Base-by-base conservation (phyloP, 176 grass and related monocot species). In the Stipa capillata region DNA sequence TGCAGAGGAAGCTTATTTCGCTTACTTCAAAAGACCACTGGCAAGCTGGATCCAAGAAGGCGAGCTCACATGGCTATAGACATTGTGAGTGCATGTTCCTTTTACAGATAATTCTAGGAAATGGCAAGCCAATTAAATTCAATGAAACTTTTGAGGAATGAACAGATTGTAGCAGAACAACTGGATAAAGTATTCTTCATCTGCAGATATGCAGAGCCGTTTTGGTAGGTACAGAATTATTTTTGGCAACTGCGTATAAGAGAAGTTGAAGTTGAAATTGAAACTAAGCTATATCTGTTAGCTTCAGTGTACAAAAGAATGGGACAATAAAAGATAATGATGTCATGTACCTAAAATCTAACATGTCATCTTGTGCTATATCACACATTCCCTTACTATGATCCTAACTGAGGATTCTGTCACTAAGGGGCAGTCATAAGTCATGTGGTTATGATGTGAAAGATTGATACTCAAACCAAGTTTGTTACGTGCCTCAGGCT, bases 1-100 rank as follows among this genome's bases (percentile, higher is more conserved):
- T 42, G 25, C 83, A 98, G 95, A 35, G 95, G 95, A 59, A 94
- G 92, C 86, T 86, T 98, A 60, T 98, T 98, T 78, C 72, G 47
- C 75, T 89, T 98, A 72, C 92, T 98, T 83, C 92, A 91, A 77
- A 98, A 83, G 83, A 98, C 83, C 43, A 56, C 58, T 8, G 70
- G n/a, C 15, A 91, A 86, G 77, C 45, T 98, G 78, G 92, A 94
- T 72, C 83, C 83, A 68, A 98, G 92, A 75, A 81, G 92, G 13
- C 80, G 85, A 41, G 63, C 85, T 85, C 81, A 93, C 65, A 94
- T 94, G 92, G 95, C 92, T 76, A 80, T 94, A 39, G 95, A 98
- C 53, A 92, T 98, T 51, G 95, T 98, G 76, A 90, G 94, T 86
- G 64, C 34, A 40, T 43, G 54, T 79, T 84, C 37, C 73, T 31